Percentiles rank a stretch among this genome's conserved stretches.
phyloP scores from a whole-genome alignment of 1,284 basidiomycete genomes.

The Melanopsichium pennsylvanicum region DNA sequence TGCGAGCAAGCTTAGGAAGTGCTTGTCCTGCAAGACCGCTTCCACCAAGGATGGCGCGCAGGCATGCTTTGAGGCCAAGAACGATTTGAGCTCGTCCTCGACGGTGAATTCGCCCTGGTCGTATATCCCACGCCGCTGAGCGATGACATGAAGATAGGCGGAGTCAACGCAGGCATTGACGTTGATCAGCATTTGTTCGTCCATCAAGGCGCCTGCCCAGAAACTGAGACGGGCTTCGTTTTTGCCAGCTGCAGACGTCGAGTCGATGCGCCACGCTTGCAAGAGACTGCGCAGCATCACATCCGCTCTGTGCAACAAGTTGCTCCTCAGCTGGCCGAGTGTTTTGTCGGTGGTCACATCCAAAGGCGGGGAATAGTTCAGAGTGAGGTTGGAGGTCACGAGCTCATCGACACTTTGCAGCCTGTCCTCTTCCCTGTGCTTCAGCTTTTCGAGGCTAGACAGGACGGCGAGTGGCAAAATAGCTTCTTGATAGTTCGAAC shows the following conservation, averaged over 20 bases:
- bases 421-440: not conserved
- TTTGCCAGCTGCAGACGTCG: not conserved
- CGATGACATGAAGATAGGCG: constrained; percentile 20
- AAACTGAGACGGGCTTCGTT: not conserved
- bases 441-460: constrained; percentile 8
- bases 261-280: constrained; percentile 15
- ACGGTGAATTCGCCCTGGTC: not conserved
- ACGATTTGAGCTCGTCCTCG: constrained; percentile 17
- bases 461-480: constrained; percentile 22
- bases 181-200: constrained; percentile 28
- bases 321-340: constrained; percentile 12
- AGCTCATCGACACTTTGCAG: constrained; percentile 23
- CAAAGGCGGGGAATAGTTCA: constrained; percentile 53
- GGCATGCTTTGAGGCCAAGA: constrained; percentile 23
- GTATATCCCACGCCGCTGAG: constrained; percentile 3
- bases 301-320: constrained; percentile 19
- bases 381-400: constrained; percentile 28
- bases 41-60: constrained; percentile 33
- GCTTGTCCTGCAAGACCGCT: constrained; percentile 10
- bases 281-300: constrained; percentile 36
- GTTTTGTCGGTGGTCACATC: constrained; percentile 16
- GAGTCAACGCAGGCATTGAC: constrained; percentile 30
- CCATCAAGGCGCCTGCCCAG: constrained; percentile 36
- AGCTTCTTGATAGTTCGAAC: constrained; percentile 7
- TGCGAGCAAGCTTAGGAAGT: constrained; percentile 21